Evolutionary conservation across 2,329 filamentous ascomycete species (phyloP).

Genomic region (Botrytis fragariae): DNA sequence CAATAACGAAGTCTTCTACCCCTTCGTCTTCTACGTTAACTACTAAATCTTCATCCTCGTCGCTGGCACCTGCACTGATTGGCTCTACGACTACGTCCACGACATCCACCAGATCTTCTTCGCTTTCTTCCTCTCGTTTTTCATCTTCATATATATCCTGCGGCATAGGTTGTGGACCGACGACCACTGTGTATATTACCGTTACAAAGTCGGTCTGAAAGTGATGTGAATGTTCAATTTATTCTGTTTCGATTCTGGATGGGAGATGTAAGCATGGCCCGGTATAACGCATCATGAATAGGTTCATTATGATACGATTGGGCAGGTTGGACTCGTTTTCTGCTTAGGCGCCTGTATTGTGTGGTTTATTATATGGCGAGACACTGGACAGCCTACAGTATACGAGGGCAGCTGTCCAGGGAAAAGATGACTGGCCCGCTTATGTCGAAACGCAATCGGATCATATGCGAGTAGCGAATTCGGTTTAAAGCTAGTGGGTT

Average conservation of each 20-base stretch:
- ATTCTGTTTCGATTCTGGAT: not conserved
- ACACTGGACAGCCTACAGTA: not conserved
- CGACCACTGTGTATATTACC: constrained; percentile 13
- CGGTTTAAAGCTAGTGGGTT: not conserved
- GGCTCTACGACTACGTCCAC: not conserved
- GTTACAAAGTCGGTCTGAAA: not conserved
- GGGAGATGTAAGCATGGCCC: not conserved
- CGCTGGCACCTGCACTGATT: not conserved
- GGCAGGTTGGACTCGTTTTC: not conserved
- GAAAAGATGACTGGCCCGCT: not conserved
- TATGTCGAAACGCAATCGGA: too few species aligned
- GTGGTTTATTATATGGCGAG: not conserved
- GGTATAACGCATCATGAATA: not conserved
- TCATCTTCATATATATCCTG: not conserved
- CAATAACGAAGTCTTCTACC: not conserved
- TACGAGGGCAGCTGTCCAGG: not conserved
- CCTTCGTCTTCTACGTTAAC: too few species aligned
- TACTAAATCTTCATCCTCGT: not conserved
- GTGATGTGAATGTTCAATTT: not conserved
- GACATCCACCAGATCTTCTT: not conserved
- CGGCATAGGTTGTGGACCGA: not conserved
- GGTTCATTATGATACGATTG: not conserved
- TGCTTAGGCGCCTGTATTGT: not conserved
- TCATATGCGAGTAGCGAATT: not conserved
- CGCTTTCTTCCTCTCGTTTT: not conserved